phyloP scores from a whole-genome alignment of 2,329 filamentous ascomycete species.

The Penicillium glabrum region DNA sequence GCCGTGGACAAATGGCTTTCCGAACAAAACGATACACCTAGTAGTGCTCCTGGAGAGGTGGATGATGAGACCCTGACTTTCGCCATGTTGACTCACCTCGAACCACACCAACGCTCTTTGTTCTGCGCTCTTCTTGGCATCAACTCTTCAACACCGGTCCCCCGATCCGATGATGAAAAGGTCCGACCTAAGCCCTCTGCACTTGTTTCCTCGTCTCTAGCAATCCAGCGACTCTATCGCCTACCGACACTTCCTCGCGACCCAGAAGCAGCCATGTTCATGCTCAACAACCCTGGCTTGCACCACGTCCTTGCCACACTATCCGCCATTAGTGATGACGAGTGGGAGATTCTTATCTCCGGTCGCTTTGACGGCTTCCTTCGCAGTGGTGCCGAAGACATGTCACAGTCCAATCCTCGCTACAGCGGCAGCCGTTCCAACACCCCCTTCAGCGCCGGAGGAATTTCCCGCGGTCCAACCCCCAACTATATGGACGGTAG shows the following conservation, averaged over 20 bases:
- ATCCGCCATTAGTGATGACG: conserved; percentile 82
- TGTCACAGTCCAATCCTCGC: conserved; percentile 28
- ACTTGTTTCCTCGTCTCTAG: conserved; percentile 70
- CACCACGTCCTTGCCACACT: conserved; percentile 87
- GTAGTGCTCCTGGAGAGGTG: conserved; percentile 79
- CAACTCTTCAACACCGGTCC: conserved; percentile 59
- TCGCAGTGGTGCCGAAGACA: conserved; percentile 81
- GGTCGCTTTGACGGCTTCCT: conserved; percentile 94
- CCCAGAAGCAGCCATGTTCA: conserved; percentile 80
- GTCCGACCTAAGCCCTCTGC: conserved; percentile 69
- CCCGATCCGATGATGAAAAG: conserved; percentile 60
- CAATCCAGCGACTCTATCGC: conserved; percentile 83
- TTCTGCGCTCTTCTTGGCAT: conserved; percentile 78
- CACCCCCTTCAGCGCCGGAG: conserved; percentile 32
- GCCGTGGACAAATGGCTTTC: conserved; percentile 89
- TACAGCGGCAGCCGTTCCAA: conserved; percentile 42
- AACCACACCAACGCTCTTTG: conserved; percentile 70
- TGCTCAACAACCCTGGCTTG: conserved; percentile 76
- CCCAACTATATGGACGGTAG: conserved; percentile 40
- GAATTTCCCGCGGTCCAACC: conserved; percentile 36
- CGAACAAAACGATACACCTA: conserved; percentile 71
- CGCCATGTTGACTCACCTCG: conserved; percentile 86
- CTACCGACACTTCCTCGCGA: conserved; percentile 72
- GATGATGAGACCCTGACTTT: conserved; percentile 94
- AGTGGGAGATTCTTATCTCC: conserved; percentile 94